Conservation (phyloP, 371 early-diverging fungal genomes). For the Zopfochytrium polystomum region DNA sequence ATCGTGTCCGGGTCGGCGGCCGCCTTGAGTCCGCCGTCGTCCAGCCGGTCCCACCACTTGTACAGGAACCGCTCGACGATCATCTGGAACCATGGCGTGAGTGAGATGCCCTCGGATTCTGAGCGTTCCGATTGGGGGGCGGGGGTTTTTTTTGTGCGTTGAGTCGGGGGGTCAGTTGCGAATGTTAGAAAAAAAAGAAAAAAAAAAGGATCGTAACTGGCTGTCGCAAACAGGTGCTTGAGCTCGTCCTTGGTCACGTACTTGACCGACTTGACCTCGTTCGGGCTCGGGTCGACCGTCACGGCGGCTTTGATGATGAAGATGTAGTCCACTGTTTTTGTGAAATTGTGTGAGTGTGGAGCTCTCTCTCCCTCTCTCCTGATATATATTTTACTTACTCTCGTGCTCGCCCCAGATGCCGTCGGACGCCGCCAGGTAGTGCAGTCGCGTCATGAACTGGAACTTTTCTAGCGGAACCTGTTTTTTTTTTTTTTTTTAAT, state of each 20-base stretch:
- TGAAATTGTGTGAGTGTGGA: not conserved
- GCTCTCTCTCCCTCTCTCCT: too few species aligned
- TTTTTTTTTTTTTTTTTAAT: too few species aligned
- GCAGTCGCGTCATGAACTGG: slow-evolving; percentile 87
- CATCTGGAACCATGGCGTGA: slow-evolving; percentile 96
- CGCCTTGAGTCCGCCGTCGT: too few species aligned
- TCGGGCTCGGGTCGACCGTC: slow-evolving; percentile 62
- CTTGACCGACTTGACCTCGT: slow-evolving; percentile 74
- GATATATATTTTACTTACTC: slow-evolving; percentile 51
- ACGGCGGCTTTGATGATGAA: slow-evolving; percentile 75
- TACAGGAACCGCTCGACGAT: slow-evolving; percentile 88
- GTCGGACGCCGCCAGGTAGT: slow-evolving; percentile 90
- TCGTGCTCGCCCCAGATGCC: slow-evolving; percentile 98
- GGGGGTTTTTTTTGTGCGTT: slow-evolving; percentile 1
- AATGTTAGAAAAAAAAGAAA: slow-evolving; percentile 21
- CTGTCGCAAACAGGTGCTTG: slow-evolving; percentile 61
- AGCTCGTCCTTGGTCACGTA: slow-evolving; percentile 80
- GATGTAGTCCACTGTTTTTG: slow-evolving; percentile 78
- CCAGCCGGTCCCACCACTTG: slow-evolving; percentile 95
- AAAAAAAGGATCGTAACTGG: too few species aligned
- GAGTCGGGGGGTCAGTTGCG: not conserved
- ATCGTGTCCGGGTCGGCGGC: slow-evolving; percentile 72
- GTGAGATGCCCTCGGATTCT: slow-evolving; percentile 45
- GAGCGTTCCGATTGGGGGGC: not conserved
- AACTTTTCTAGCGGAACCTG: slow-evolving; percentile 71